Conservation (phyloP, 2,329 filamentous ascomycete genomes). For the Amauroascus verrucosus region DNA sequence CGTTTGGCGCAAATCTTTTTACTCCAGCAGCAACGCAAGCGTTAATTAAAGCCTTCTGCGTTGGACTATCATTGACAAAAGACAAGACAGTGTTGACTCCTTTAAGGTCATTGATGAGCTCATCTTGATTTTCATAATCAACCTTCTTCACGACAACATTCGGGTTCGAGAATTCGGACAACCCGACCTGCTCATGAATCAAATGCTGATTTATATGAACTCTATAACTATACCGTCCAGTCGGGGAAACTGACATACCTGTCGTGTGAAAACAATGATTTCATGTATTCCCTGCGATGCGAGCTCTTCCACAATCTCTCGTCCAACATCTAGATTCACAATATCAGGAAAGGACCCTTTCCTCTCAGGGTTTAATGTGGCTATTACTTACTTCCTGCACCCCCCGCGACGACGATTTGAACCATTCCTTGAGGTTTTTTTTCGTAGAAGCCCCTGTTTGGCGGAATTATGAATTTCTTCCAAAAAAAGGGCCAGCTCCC, state of each 20-base stretch:
- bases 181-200: background rate
- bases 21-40: conserved; percentile 30
- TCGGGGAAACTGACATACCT: conserved; percentile 23
- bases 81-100: conserved; percentile 46
- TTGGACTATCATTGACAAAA: conserved; percentile 28
- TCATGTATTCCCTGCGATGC: conserved; percentile 42
- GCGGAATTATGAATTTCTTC: background rate
- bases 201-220: background rate
- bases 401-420: conserved; percentile 10
- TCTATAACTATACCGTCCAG: background rate
- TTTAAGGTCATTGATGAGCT: conserved; percentile 31
- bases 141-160: conserved; percentile 24
- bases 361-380: background rate
- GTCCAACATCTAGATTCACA: conserved; percentile 39
- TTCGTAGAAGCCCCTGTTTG: background rate
- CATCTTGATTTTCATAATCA: conserved; percentile 36
- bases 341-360: background rate
- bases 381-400: conserved; percentile 9
- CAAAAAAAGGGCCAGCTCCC: too few relatives aligned
- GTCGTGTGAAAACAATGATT: conserved; percentile 43
- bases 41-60: conserved; percentile 32
- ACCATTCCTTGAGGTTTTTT: conserved; percentile 9
- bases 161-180: background rate
- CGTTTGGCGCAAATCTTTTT: conserved; percentile 33
- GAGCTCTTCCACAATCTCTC: conserved; percentile 44